phyloP scores from a whole-genome alignment of 805 yeast species.

The Blastobotrys americana region DNA sequence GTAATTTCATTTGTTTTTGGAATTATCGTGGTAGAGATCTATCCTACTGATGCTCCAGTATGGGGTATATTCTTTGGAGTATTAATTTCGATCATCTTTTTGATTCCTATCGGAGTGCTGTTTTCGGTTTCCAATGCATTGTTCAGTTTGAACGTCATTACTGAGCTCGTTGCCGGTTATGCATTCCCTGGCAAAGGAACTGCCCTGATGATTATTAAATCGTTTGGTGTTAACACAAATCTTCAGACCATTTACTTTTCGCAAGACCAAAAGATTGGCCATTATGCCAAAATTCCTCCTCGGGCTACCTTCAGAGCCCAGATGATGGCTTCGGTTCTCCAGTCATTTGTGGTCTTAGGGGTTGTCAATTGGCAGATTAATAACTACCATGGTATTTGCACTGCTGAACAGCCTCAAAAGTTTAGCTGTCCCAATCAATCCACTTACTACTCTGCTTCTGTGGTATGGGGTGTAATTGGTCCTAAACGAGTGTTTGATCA shows the following conservation, averaged over 20 bases:
- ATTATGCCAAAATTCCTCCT: conserved; percentile 36
- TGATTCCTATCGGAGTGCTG: conserved; percentile 57
- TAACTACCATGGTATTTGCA: conserved; percentile 26
- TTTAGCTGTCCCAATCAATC: conserved; percentile 33
- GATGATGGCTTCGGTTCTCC: conserved; percentile 36
- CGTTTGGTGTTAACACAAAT: conserved; percentile 43
- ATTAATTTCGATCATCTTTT: conserved; percentile 44
- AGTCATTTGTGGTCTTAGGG: conserved; percentile 27
- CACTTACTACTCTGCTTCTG: conserved; percentile 46
- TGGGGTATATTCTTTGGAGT: conserved; percentile 55
- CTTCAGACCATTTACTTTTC: conserved; percentile 52
- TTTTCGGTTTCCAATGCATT: conserved; percentile 51
- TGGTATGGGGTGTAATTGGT: conserved; percentile 39
- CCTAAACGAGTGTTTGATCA: conserved; percentile 39
- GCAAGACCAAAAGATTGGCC: conserved; percentile 52
- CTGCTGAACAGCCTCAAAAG: conserved; percentile 25
- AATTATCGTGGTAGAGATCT: conserved; percentile 36
- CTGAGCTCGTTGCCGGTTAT: conserved; percentile 59
- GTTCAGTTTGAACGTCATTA: conserved; percentile 52
- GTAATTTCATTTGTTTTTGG: conserved; percentile 38
- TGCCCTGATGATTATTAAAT: conserved; percentile 48
- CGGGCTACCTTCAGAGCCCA: conserved; percentile 26
- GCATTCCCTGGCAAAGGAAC: conserved; percentile 55
- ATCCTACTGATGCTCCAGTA: conserved; percentile 27
- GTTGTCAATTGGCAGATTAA: conserved; percentile 29